phyloP scores from a whole-genome alignment of 2,329 filamentous ascomycete species.

The Colletotrichum brevisporum region DNA sequence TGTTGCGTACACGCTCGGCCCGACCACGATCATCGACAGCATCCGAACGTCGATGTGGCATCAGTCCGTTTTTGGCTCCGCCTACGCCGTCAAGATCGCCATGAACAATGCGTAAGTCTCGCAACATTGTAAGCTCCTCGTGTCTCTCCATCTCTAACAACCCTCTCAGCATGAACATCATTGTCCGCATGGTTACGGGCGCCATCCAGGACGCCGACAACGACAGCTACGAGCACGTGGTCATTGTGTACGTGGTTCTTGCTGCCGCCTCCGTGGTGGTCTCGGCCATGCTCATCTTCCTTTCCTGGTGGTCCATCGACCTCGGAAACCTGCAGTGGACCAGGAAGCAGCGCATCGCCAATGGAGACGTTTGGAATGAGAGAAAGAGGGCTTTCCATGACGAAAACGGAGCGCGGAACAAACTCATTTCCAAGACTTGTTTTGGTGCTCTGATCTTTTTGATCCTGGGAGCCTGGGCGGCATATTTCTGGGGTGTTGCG shows the following conservation, averaged over 20 bases:
- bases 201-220: conserved; percentile 71
- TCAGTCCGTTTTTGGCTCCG: conserved; percentile 71
- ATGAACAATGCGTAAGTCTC: conserved; percentile 65
- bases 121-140: too few relatives aligned
- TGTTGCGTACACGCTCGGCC: conserved; percentile 67
- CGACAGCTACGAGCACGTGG: conserved; percentile 68
- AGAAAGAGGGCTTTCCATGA: conserved; percentile 52
- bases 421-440: conserved; percentile 56
- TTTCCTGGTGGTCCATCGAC: conserved; percentile 52
- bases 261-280: conserved; percentile 64
- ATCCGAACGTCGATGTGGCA: conserved; percentile 73
- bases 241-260: conserved; percentile 69
- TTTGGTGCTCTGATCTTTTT: conserved; percentile 61
- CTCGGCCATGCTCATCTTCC: conserved; percentile 54
- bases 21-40: conserved; percentile 71
- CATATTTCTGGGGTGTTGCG: conserved; percentile 73
- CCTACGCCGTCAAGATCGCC: conserved; percentile 72
- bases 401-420: conserved; percentile 54
- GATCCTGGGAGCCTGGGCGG: conserved; percentile 66
- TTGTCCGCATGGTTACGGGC: conserved; percentile 70
- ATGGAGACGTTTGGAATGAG: conserved; percentile 57
- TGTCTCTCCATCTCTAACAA: not conserved
- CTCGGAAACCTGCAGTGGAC: conserved; percentile 70
- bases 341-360: conserved; percentile 63
- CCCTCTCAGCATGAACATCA: conserved; percentile 68